A percentile compares a stretch with the other conserved stretches of the same genome.
phyloP scores from a whole-genome alignment of 1,284 basidiomycete species.

The Moesziomyces parantarcticus region DNA sequence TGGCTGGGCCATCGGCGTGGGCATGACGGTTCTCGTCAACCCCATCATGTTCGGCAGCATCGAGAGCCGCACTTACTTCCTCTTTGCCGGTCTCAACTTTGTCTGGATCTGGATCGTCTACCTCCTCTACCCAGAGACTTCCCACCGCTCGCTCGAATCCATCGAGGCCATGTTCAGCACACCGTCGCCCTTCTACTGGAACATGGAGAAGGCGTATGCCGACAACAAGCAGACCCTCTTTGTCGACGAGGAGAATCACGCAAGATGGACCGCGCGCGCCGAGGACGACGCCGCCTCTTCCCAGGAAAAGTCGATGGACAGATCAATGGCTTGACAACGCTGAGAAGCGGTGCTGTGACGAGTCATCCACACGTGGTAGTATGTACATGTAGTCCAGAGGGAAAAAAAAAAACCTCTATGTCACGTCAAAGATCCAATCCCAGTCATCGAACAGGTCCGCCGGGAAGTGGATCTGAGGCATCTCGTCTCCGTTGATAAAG shows the following conservation, averaged over 20 bases:
- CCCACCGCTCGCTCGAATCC: not conserved
- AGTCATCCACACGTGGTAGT: not conserved
- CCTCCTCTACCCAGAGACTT: slow-evolving; percentile 1
- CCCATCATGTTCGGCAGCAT: not conserved
- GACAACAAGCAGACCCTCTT: not conserved
- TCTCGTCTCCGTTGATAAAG: slow-evolving; percentile 1
- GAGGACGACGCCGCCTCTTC: not conserved
- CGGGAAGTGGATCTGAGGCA: not conserved
- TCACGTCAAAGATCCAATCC: not conserved
- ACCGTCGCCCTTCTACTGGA: not conserved
- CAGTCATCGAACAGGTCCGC: not conserved
- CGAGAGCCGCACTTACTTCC: not conserved
- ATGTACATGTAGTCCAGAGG: not conserved
- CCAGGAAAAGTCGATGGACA: not conserved
- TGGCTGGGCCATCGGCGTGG: not conserved
- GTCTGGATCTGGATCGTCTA: slow-evolving; percentile 1
- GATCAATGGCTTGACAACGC: not conserved
- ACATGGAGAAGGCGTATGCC: not conserved
- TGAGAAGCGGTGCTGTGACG: not conserved
- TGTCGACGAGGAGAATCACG: not conserved
- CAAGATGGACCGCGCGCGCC: not conserved
- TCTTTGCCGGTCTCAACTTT: not conserved
- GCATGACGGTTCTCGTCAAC: not conserved
- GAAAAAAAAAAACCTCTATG: not conserved
- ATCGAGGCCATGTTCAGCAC: slow-evolving; percentile 1